Base-by-base conservation (phyloP, 2,329 filamentous ascomycete species). In the Phyllosticta capitalensis region DNA sequence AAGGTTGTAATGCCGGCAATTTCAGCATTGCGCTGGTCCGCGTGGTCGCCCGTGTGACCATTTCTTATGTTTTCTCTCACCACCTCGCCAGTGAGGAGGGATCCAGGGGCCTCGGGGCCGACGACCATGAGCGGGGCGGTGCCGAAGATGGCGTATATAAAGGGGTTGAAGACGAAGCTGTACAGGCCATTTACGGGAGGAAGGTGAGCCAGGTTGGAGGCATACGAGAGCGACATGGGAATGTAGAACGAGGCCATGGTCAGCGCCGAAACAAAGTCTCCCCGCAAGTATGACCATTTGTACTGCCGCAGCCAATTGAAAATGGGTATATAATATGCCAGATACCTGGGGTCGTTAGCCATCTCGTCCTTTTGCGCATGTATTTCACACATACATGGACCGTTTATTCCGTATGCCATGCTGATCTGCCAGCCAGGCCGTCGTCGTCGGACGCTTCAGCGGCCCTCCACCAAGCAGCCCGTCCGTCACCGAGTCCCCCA, bases 231-330 rank as follows among this genome's bases (percentile, higher is more conserved):
- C 0, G 91, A 88, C 92, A 99, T 96, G 56, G 94, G 94, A 45
- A 99, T 88, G 72, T 99, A 99, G 76, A 99, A 94, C 24, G 92
- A 96, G n/a, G 92, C 90, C 77, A 99, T 87, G n/a, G 94, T 97
- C 63, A 97, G 72, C 54, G 92, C 92, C 9, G 92, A 88, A 14
- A 95, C 79, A 19, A 97, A 76, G 72, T 99, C 94, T 54, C 94
- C 94, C 66, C 87, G 84, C 54, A 97, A 74, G 73, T 89, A 96
- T 3, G 84, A 82, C 81, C 84, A 86, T 66, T 83, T 84, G 74
- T 99, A 99, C 74, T 96, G 90, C 56, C 79, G 81, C 63, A 95
- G 87, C 94, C 94, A 99, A 64, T 87, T 91, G 64, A 96, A 77
- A 63, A 92, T 89, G 0, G 94, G 94, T 52, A 99, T 79, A 71